These are phyloP conservation scores for Lodderomyces theae DNA, from an alignment of 1,139 yeast genomes.

Conservation along the genomic window DNA sequence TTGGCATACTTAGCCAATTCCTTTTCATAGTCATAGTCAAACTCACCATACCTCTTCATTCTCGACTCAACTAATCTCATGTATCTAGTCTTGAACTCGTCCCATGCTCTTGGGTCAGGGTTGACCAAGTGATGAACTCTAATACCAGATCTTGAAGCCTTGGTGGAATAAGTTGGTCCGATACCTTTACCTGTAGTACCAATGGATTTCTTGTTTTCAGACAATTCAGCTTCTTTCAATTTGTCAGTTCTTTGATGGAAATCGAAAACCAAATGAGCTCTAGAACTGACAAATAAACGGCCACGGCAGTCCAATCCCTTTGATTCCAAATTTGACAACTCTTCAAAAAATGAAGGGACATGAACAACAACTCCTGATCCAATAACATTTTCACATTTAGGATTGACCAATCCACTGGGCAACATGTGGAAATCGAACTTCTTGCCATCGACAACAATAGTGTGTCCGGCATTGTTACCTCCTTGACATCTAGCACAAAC, in stretches of 20 bases:
- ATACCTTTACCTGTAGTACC: constrained; percentile 99
- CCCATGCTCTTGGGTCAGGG: constrained; percentile 90
- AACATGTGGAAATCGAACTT: constrained; percentile 98
- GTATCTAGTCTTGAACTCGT: constrained; percentile 77
- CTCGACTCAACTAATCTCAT: constrained; percentile 76
- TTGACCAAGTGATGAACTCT: constrained; percentile 94
- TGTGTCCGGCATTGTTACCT: constrained; percentile 99
- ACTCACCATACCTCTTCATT: constrained; percentile 86
- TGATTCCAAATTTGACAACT: constrained; percentile 72
- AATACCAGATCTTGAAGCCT: constrained; percentile 94
- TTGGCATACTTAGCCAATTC: constrained; percentile 76
- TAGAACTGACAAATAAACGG: constrained; percentile 81
- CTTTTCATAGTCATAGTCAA: constrained; percentile 79
- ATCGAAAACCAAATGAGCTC: constrained; percentile 96
- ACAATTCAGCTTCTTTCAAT: constrained; percentile 88
- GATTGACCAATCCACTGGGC: constrained; percentile 94
- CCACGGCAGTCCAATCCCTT: constrained; percentile 80
- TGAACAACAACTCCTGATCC: constrained; percentile 98
- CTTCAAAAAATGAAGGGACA: constrained; percentile 88
- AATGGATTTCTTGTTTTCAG: constrained; percentile 81
- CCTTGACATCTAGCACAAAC: constrained; percentile 99
- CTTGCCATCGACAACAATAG: constrained; percentile 83
- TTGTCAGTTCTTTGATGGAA: constrained; percentile 97
- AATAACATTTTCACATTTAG: constrained; percentile 80
- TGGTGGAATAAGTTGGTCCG: constrained; percentile 97